Percentiles rank a stretch among this genome's conserved stretches.
Evolutionary conservation across 768 basidiomycete species (phyloP).

Genomic region (Mycena olivaceomarginata): DNA sequence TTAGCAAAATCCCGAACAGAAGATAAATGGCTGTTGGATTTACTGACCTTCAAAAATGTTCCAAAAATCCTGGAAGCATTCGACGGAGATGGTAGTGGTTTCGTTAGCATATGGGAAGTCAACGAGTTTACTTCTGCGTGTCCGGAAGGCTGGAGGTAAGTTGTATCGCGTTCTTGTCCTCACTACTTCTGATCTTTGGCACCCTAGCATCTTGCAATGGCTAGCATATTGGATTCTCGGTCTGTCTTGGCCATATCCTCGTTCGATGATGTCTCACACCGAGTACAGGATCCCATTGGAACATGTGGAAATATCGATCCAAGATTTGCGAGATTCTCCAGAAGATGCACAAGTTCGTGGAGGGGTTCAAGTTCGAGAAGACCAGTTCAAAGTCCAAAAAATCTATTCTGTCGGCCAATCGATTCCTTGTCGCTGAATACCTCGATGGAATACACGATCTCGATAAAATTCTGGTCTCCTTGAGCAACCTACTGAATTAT

Average conservation of each 20-base stretch:
- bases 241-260: neutral
- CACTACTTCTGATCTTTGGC: neutral
- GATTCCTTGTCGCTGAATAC: neutral
- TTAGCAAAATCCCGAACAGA: neutral
- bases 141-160: neutral
- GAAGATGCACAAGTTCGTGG: neutral
- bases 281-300: neutral
- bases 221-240: neutral
- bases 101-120: neutral
- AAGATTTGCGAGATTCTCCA: neutral
- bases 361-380: neutral
- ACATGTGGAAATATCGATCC: neutral
- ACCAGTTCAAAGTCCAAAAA: neutral
- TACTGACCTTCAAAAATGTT: slow-evolving; percentile 1
- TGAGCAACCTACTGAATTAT: neutral
- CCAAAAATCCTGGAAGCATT: slow-evolving; percentile 3
- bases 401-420: neutral
- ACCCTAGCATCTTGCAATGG: neutral
- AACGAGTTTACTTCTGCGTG: neutral
- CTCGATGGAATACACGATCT: neutral
- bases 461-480: neutral
- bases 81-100: neutral
- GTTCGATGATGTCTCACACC: neutral
- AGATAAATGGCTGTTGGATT: slow-evolving; percentile 9
- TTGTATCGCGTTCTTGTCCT: neutral